Conservation (phyloP, 2,329 filamentous ascomycete species). For the Cercospora berteroae region DNA sequence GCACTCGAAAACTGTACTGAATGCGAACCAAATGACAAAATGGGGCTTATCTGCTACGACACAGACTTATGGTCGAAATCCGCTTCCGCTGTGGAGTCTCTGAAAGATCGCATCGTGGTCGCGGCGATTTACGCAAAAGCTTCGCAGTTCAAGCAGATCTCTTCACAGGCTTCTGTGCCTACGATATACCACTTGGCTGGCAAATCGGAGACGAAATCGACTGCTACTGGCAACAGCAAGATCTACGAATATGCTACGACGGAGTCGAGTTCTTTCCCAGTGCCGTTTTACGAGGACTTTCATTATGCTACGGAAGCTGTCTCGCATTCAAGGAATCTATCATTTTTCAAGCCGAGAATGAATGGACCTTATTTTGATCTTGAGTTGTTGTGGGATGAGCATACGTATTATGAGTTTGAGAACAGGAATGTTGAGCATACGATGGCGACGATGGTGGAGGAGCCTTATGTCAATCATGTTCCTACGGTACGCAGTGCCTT, state of each 20-base stretch:
- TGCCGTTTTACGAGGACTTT: conserved; percentile 54
- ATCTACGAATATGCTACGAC: conserved; percentile 49
- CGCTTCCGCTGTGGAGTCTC: conserved; percentile 31
- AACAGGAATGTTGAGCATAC: conserved; percentile 68
- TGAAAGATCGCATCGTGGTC: conserved; percentile 32
- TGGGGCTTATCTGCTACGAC: conserved; percentile 38
- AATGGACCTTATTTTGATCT: conserved; percentile 69
- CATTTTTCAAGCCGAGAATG: conserved; percentile 63
- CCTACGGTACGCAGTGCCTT: too few relatives aligned
- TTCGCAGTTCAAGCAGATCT: conserved; percentile 20
- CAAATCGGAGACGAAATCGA: conserved; percentile 22
- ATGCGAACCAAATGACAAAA: conserved; percentile 42
- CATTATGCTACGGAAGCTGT: conserved; percentile 56
- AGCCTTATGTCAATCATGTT: conserved; percentile 77
- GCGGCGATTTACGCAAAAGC: conserved; percentile 38
- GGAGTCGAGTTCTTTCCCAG: conserved; percentile 45
- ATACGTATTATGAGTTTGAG: conserved; percentile 69
- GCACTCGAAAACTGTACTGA: conserved; percentile 27
- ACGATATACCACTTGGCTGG: conserved; percentile 31
- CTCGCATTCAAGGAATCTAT: conserved; percentile 64
- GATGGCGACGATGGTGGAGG: conserved; percentile 77
- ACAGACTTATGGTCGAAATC: conserved; percentile 17
- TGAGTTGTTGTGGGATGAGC: conserved; percentile 76
- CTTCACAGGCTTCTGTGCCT: conserved; percentile 25
- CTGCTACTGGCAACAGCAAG: conserved; percentile 21